Conservation (phyloP, 495 filamentous ascomycete genomes). For the Beverwykella pulmonaria region DNA sequence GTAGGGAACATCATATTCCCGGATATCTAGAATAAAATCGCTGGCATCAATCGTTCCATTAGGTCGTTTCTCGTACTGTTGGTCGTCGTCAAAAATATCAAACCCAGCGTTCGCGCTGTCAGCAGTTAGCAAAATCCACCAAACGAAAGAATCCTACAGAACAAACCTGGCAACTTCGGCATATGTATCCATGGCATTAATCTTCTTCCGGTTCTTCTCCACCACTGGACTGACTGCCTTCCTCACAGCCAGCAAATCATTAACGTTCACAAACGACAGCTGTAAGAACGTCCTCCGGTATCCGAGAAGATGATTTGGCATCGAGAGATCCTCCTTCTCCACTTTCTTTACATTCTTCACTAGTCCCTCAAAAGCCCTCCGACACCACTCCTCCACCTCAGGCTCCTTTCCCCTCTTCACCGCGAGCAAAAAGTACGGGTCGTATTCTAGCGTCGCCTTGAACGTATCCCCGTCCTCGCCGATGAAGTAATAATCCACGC, state of each 20-base stretch:
- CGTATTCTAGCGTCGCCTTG: slow-evolving; percentile 94
- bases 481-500: slow-evolving; percentile 96
- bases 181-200: slow-evolving; percentile 97
- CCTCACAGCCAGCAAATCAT: slow-evolving; percentile 78
- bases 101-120: slow-evolving; percentile 80
- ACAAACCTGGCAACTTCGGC: slow-evolving; percentile 88
- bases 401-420: slow-evolving; percentile 83
- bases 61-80: slow-evolving; percentile 80
- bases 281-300: slow-evolving; percentile 85
- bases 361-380: slow-evolving; percentile 79
- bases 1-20: slow-evolving; percentile 99
- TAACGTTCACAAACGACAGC: slow-evolving; percentile 83
- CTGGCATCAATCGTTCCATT: slow-evolving; percentile 84
- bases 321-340: slow-evolving; percentile 90
- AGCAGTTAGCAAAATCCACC: slow-evolving; percentile 41
- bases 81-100: slow-evolving; percentile 93
- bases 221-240: slow-evolving; percentile 85
- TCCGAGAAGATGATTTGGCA: slow-evolving; percentile 95
- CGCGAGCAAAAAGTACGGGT: slow-evolving; percentile 94
- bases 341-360: slow-evolving; percentile 76
- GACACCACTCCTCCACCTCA: slow-evolving; percentile 95
- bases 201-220: slow-evolving; percentile 92
- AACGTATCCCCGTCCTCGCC: slow-evolving; percentile 91
- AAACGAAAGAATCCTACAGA: not conserved
- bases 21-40: slow-evolving; percentile 97